Base-by-base conservation (phyloP, 2,329 filamentous ascomycete species). In the Pseudonectria buxi region DNA sequence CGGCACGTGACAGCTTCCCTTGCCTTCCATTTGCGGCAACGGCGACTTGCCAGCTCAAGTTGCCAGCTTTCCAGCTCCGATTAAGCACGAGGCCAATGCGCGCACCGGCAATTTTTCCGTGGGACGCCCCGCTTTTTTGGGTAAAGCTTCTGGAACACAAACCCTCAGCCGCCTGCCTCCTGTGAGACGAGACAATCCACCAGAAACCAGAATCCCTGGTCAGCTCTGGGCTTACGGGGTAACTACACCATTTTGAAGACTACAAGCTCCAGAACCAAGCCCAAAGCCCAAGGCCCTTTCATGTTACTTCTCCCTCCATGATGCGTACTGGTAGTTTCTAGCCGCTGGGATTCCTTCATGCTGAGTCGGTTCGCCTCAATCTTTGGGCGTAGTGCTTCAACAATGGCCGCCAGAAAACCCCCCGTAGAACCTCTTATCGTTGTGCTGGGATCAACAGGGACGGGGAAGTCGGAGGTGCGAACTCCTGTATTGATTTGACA, bases 361-460 rank as follows among this genome's bases (percentile, higher is more conserved):
- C 36, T 56, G 18, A 44, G 43, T 32, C 45, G 50, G 36, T 37
- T 53, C 33, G 37, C 49, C 27, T 36, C 37, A 13, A 15, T 51
- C 13, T 35, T 55, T 29, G 41, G 53, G 46, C 59, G 59, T 37
- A 51, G 61, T 64, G 58, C 55, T 43, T 46, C 56, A 37, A 55
- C 50, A 46, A 72, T 72, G 66, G 50, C 62, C 29, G 36, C 52
- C 36, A 42, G 38, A 38, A 58, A 47, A 43, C 50, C 58, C 37
- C 71, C 71, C 13, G 51, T 56, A 32, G 56, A 71, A 52, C 84
- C 87, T 15, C 65, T 95, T 44, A 72, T 96, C 51, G 80, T 86
- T 32, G 75, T 96, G 41, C 72, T 95, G 32, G 90, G 90, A 48
- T 85, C 89, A 31, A 96, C 90, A 9, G 90, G 89, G 39, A 95